These are phyloP conservation scores for Crithidia expoeki DNA, from an alignment of 208 protist species.

Conservation along the genomic window DNA sequence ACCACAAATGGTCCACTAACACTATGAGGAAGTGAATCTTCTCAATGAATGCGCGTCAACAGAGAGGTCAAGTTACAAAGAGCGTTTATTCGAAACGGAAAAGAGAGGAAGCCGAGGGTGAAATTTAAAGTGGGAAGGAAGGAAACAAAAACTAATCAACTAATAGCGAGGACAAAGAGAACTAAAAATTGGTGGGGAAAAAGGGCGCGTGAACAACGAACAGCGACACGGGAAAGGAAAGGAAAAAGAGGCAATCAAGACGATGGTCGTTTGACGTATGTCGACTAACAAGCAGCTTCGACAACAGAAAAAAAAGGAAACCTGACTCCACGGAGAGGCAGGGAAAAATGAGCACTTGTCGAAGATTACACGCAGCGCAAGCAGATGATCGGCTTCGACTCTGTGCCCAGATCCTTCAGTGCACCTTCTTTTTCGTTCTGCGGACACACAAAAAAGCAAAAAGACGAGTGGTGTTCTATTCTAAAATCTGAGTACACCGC, in stretches of 20 bases:
- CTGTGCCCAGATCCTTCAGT: too few relatives aligned
- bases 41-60: neutral
- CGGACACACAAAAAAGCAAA: neutral
- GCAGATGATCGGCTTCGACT: neutral
- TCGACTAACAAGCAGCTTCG: neutral
- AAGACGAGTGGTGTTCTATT: too few relatives aligned
- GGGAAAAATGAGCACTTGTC: neutral
- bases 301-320: slow-evolving; percentile 20
- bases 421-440: too few relatives aligned
- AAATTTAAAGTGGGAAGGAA: neutral
- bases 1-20: neutral
- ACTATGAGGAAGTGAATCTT: slow-evolving; percentile 2
- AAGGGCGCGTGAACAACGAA: too few relatives aligned
- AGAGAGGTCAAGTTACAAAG: neutral
- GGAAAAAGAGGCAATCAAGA: slow-evolving; percentile 3
- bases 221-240: slow-evolving; percentile 5
- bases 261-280: neutral
- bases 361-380: neutral
- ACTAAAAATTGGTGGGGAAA: slow-evolving; percentile 15
- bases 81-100: slow-evolving; percentile 19
- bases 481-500: too few relatives aligned
- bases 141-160: too few relatives aligned
- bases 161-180: neutral
- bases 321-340: neutral
- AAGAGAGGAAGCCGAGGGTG: slow-evolving; percentile 12